Base-by-base conservation (phyloP, 1,139 yeast genomes). In the Saccharomyces hybrid region DNA sequence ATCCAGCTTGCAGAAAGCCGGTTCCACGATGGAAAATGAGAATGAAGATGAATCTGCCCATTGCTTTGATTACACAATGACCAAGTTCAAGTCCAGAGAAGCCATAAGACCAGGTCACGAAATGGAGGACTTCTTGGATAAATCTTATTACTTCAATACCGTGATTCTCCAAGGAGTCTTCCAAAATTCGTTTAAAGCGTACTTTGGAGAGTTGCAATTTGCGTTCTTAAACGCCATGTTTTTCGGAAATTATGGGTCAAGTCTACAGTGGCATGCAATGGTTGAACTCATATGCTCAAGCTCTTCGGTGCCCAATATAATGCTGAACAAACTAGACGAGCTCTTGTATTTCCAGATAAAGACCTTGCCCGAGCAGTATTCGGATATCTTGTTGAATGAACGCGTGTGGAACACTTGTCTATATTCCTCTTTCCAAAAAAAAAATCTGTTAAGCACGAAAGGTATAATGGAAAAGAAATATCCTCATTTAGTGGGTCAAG, bases 201-300 rank as follows among this genome's bases (percentile, higher is more conserved):
- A 75, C 4, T 54, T 76, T 27, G 75, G 78, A 5, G 81, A 78
- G 55, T 58, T 77, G 30, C 77, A 78, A 57, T 60, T 75, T 27
- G 59, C 73, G 2, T 78, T 65, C 57, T 49, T 76, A 14, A 67
- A 73, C 53, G 65, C 70, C 55, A 54, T 74, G 25, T 54, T 74
- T 8, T 72, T 76, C 60, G 79, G 77, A 7, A 78, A 77, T 60
- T 76, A 73, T 57, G 74, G 79, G 2, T 73, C 77, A 14, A 73
- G 75, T 26, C 63, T 72, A 51, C 81, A 77, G 52, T 78, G 81
- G 80, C 70, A 74, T 48, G 69, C 65, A 49, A 58, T 77, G 32
- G 56, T 76, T 6, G 72, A 72, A 49, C 58, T 78, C 13, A 14
- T 76, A 13, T 58, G 68, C 6, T 60, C 60, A 31, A 69, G 76